Evolutionary conservation across 257 asterid species (phyloP), one percentile per base, ranked within the genome.

Genomic region (Striga asiatica): DNA sequence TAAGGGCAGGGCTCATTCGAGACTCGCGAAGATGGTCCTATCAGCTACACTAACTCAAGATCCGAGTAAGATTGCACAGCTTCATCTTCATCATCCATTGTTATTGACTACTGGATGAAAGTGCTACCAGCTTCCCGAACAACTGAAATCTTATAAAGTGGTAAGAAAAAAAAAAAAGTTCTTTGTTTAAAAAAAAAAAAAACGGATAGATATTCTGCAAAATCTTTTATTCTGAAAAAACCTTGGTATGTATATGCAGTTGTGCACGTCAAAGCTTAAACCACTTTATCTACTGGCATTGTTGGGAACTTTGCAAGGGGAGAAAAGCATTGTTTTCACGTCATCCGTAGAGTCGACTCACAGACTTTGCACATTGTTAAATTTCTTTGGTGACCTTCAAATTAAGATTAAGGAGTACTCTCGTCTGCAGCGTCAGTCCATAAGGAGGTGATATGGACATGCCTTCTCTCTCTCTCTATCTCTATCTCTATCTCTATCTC

Each of bases 31-130:
- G 85, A 82, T 89, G 88, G 79, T 83, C 66, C 73, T 83, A 59
- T 89, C 98, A 31, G 98, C 96, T 58, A 89, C 98, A 63, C 71
- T 86, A 70, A 89, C 98, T n/a, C 96, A 78, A 64, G 96, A 83
- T 68, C 98, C 98, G 6, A 78, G 96, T 69, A 86, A 89, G 78
- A 91, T 89, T 38, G 81, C 85, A 0, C 93, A 81, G 77, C 98
- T 89, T 64, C 81, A 78, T 65, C 77, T 89, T 65, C 94, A 83
- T 72, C 91, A 81, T 66, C 96, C 98, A 31, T 65, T 89, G 80
- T 75, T 86, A 73, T 66, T 89, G 71, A 89, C 85, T 1, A 68
- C 84, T 39, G 98, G 93, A 56, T 62, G 74, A 56, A 71, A 50
- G 32, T 95, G 95, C 31, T 86, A 86, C 71, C 85, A 77, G 70